These are phyloP conservation scores for Salisapilia sapeloensis DNA, from an alignment of 352 stramenopile species.

Conservation along the genomic window DNA sequence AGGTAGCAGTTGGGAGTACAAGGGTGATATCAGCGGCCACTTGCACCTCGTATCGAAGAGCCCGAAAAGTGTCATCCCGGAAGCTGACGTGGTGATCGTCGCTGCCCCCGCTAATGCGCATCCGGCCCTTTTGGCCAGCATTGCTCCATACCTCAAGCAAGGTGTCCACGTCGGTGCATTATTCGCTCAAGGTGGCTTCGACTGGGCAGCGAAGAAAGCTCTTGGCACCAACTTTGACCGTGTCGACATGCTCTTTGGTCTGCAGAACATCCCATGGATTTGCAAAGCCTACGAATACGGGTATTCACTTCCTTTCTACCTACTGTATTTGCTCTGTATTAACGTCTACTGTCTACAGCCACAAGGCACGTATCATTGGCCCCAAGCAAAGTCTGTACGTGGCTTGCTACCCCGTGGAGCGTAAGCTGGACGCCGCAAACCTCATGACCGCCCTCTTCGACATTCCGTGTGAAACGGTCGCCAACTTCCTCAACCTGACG, in stretches of 20 bases:
- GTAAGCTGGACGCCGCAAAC: slow-evolving; percentile 48
- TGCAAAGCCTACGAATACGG: slow-evolving; percentile 83
- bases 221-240: slow-evolving; percentile 29
- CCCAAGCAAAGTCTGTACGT: slow-evolving; percentile 85
- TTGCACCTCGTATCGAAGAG: slow-evolving; percentile 67
- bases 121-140: slow-evolving; percentile 52
- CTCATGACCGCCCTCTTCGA: slow-evolving; percentile 83
- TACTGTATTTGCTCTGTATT: slow-evolving; percentile 1
- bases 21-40: slow-evolving; percentile 50
- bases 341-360: slow-evolving; percentile 13
- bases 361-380: slow-evolving; percentile 81
- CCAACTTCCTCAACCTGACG: slow-evolving; percentile 88
- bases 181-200: slow-evolving; percentile 86
- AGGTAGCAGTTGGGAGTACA: slow-evolving; percentile 75
- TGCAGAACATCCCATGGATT: slow-evolving; percentile 91
- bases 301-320: slow-evolving; percentile 7
- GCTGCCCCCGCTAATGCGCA: slow-evolving; percentile 82
- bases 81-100: slow-evolving; percentile 81
- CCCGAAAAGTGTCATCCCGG: slow-evolving; percentile 68
- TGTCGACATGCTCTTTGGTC: slow-evolving; percentile 51
- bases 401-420: slow-evolving; percentile 80
- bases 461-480: slow-evolving; percentile 80
- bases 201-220: slow-evolving; percentile 83
- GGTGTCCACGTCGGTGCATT: slow-evolving; percentile 72
- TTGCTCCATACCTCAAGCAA: slow-evolving; percentile 76